Evolutionary conservation across 2,329 filamentous ascomycete species (phyloP).

Genomic region (Zasmidium citrigriseum): DNA sequence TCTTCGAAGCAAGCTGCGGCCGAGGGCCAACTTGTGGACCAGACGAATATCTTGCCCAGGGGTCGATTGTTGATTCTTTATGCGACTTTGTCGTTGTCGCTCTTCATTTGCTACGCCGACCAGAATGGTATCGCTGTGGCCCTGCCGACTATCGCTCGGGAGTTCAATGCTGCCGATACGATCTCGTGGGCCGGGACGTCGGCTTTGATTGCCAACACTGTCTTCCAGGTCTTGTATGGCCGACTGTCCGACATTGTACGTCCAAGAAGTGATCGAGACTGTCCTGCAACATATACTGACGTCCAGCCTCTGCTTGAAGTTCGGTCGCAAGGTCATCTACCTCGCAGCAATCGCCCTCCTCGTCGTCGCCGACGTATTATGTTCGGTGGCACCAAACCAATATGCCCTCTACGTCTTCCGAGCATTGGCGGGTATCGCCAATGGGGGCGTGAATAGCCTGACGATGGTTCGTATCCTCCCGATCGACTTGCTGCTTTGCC

Average conservation of each 20-base stretch:
- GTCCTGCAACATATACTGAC: too few species aligned
- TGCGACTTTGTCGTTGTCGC: not conserved
- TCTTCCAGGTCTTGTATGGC: not conserved
- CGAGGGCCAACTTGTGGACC: conserved; percentile 7
- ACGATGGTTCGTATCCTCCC: too few species aligned
- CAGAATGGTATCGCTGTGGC: not conserved
- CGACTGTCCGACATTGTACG: not conserved
- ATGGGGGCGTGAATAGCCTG: not conserved
- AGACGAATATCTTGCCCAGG: conserved; percentile 1
- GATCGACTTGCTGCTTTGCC: too few species aligned
- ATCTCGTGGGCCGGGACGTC: not conserved
- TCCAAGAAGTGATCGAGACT: too few species aligned
- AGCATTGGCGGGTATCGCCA: not conserved
- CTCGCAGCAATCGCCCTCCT: not conserved
- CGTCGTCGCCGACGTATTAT: not conserved
- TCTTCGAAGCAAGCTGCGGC: not conserved
- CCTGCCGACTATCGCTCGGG: not conserved
- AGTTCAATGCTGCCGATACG: not conserved
- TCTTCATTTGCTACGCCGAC: not conserved
- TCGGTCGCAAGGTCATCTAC: not conserved
- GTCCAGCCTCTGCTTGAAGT: too few species aligned
- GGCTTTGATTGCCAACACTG: not conserved
- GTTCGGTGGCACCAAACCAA: not conserved
- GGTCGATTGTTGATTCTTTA: not conserved
- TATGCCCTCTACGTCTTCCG: not conserved